Percentiles rank a stretch among this genome's conserved stretches.
phyloP scores from a whole-genome alignment of 2,329 filamentous ascomycete genomes.

The Xylariaceae sp. region DNA sequence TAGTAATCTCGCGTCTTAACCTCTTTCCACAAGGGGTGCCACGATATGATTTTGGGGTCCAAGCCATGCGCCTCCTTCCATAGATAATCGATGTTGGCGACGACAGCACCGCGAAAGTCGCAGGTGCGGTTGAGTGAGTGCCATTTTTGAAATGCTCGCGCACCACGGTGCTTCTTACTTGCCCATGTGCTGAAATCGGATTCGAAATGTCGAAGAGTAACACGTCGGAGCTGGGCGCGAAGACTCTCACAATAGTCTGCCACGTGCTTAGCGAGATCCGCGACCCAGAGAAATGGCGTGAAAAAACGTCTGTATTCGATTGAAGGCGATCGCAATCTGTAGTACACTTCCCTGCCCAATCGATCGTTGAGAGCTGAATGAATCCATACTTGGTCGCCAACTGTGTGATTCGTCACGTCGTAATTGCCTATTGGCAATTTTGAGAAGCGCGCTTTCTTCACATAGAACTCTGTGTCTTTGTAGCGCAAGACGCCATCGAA shows the following conservation, averaged over 20 bases:
- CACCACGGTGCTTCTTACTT: conserved; percentile 38
- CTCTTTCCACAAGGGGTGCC: conserved; percentile 54
- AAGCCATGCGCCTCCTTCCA: conserved; percentile 59
- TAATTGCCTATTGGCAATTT: conserved; percentile 65
- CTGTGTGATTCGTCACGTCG: conserved; percentile 41
- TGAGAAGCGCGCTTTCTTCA: conserved; percentile 54
- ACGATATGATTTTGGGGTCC: conserved; percentile 22
- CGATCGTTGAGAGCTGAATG: conserved; percentile 46
- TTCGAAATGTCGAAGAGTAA: conserved; percentile 56
- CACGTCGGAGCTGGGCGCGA: conserved; percentile 27
- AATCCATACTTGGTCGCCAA: conserved; percentile 59
- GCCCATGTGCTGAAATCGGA: conserved; percentile 57
- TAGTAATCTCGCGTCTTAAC: conserved; percentile 36
- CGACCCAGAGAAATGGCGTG: conserved; percentile 65
- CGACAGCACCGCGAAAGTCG: conserved; percentile 62
- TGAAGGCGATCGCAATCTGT: conserved; percentile 55
- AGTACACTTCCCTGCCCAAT: conserved; percentile 52
- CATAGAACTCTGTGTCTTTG: conserved; percentile 41
- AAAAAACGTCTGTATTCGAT: conserved; percentile 61
- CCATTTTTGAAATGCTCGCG: conserved; percentile 51
- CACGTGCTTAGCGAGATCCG: conserved; percentile 66
- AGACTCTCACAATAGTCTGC: conserved; percentile 58
- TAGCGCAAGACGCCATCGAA: conserved; percentile 59
- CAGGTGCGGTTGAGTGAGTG: conserved; percentile 37
- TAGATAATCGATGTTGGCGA: conserved; percentile 59